Evolutionary conservation across 768 basidiomycete genomes (phyloP), one percentile per base, ranked within the genome.

Genomic region (Rossbeevera mucosa): DNA sequence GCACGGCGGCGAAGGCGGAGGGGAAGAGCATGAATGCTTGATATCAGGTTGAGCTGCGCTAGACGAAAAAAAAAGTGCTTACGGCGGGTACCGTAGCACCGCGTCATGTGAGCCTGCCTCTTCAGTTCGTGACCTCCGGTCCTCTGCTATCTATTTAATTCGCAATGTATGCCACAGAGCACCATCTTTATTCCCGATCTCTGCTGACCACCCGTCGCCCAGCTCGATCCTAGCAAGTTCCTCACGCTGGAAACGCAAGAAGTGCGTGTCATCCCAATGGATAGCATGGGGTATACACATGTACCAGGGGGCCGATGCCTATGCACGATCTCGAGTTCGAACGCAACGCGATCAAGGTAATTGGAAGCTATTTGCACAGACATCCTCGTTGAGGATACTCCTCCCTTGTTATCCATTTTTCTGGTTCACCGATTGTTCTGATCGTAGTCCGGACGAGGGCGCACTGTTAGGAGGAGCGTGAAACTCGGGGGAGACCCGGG

Each of bases 211-310:
- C 38, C 4, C n/a, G 3, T 18, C 22, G 18, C 38, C 16, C 9
- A 68, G 68, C 58, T 70, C 33, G 61, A 59, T 43, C 33, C 48
- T 50, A 29, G 45, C 21, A 67, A 70, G 26, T 76, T 73, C 58
- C 57, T 60, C 30, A 61, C 68, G 13, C 52, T 64, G 18, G 54
- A 55, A 2, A 58, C 71, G 2, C 63, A 69, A 54, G 80, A 80
- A 64, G 79, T 74, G 2, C 74, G 76, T n/a, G 74, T 81, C 46
- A 78, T 83, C 40, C 79, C 81, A 2, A 67, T 81, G 68, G 73
- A 71, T 18, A 62, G 78, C 31, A 56, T 62, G 0, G 68, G 72
- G 7, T 79, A 76, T 47, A 69, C 70, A 0, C 60, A 64, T 20
- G 58, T 63, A n/a, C n/a, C n/a, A n/a, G n/a, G 3, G 51, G 43